Evolutionary conservation across 768 basidiomycete species (phyloP).

Genomic region (Gautieria morchelliformis): DNA sequence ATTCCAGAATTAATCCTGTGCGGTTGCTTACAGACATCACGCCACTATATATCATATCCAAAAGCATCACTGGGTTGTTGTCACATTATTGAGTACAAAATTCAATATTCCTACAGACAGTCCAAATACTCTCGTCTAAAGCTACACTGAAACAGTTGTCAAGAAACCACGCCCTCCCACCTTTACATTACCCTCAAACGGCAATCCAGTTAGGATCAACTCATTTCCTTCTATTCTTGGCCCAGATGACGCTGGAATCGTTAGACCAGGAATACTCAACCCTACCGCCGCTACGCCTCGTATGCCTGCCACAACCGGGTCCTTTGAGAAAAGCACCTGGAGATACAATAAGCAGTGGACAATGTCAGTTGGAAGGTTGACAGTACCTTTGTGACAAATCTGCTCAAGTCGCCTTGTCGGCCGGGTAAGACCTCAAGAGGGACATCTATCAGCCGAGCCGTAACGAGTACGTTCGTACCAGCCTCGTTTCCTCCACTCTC

Average conservation of each 20-base stretch:
- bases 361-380: neutral
- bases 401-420: conserved; percentile 63
- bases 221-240: conserved; percentile 18
- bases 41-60: no score
- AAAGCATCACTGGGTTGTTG: no score
- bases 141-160: neutral
- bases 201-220: conserved; percentile 53
- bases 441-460: conserved; percentile 60
- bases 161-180: conserved; percentile 29
- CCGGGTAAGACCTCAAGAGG: conserved; percentile 73
- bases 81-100: no score
- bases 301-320: conserved; percentile 62
- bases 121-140: no score
- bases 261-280: conserved; percentile 51
- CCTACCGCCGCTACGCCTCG: conserved; percentile 53
- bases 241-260: conserved; percentile 21
- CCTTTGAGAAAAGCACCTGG: conserved; percentile 58
- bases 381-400: conserved; percentile 65
- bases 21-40: no score
- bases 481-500: conserved; percentile 18
- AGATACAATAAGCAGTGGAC: conserved; percentile 8
- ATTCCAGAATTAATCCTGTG: no score
- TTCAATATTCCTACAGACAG: no score
- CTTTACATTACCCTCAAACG: conserved; percentile 56
- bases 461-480: conserved; percentile 48